Base-by-base conservation (phyloP, 2,329 filamentous ascomycete species). In the Penicillium paneum region DNA sequence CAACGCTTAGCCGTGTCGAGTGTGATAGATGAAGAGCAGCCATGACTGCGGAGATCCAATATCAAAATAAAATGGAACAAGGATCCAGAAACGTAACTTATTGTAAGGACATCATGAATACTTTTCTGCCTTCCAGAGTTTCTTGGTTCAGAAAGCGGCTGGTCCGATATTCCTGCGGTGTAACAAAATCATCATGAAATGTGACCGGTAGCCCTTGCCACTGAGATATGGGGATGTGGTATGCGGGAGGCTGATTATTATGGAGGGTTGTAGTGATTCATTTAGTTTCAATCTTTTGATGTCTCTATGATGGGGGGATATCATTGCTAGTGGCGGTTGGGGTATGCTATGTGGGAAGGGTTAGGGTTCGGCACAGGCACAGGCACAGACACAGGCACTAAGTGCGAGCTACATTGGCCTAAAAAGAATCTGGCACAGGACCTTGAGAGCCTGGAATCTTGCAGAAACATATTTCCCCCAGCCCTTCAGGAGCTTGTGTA, bases 1-100 rank as follows among this genome's bases (percentile, higher is more conserved):
- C 69, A 8, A 61, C 61, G 8, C 40, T 59, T 47, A 71, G 55
- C 29, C 69, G 66, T 56, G 64, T 66, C 8, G 67, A 65, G 41
- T 66, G 69, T 45, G 68, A 67, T 28, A 71, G 55, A 13, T 44
- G 57, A 28, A 66, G 42, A 15, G 49, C 53, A 15, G 49, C 53
- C 67, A 70, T 71, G 28, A n/a, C 58, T 17, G 32, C 13, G 5
- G n/a, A 11, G 26, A 31, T 19, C 8, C 31, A 36, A 21, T 41
- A 24, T 39, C 26, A 29, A 34, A 24, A 24, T 24, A 13, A 15
- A 15, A 32, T 26, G 8, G 36, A 44, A 44, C 28, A 5, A 32
- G 11, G 32, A 13, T 29, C 19, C 8, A 21, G 29, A 21, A 29
- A 36, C 8, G 12, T 35, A 21, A 7, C n/a, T 26, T 49, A 8